phyloP scores from a whole-genome alignment of 768 basidiomycete genomes.

The Collybia mongolica region DNA sequence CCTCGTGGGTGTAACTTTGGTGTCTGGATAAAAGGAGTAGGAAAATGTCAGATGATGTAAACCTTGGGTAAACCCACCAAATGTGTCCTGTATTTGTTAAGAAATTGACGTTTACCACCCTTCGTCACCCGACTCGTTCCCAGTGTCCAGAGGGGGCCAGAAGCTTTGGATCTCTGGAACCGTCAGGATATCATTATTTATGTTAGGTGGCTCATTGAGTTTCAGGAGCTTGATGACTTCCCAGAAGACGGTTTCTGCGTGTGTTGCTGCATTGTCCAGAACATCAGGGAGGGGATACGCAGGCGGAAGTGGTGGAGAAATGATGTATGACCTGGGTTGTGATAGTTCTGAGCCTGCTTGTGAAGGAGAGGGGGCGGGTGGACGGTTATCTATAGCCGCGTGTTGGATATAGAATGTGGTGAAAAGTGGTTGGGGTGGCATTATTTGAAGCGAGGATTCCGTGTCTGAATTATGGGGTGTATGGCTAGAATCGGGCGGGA shows the following conservation, averaged over 20 bases:
- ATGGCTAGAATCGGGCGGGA: not conserved
- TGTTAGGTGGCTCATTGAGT: slow-evolving; percentile 2
- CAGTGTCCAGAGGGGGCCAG: slow-evolving; percentile 15
- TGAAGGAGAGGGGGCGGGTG: not conserved
- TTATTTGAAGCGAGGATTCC: slow-evolving; percentile 9
- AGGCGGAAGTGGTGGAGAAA: slow-evolving; percentile 29
- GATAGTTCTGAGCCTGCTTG: slow-evolving; percentile 1
- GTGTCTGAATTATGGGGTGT: not conserved
- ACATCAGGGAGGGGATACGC: slow-evolving; percentile 43
- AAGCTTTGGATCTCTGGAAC: slow-evolving; percentile 11
- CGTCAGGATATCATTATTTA: not conserved
- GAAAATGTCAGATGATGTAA: too few relatives aligned
- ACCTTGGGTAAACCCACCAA: not conserved
- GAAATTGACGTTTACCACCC: not conserved
- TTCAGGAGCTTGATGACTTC: slow-evolving; percentile 32
- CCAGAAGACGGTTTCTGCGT: slow-evolving; percentile 62
- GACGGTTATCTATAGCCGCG: slow-evolving; percentile 7
- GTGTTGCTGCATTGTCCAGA: slow-evolving; percentile 52
- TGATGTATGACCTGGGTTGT: slow-evolving; percentile 8
- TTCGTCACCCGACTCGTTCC: slow-evolving; percentile 12
- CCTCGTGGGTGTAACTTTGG: too few relatives aligned
- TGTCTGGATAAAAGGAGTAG: too few relatives aligned
- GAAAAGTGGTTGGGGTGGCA: slow-evolving; percentile 41
- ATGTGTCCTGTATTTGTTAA: not conserved
- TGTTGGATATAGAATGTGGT: slow-evolving; percentile 56